Evolutionary conservation across 208 protist genomes (phyloP).

Genomic region (Crithidia bombi): DNA sequence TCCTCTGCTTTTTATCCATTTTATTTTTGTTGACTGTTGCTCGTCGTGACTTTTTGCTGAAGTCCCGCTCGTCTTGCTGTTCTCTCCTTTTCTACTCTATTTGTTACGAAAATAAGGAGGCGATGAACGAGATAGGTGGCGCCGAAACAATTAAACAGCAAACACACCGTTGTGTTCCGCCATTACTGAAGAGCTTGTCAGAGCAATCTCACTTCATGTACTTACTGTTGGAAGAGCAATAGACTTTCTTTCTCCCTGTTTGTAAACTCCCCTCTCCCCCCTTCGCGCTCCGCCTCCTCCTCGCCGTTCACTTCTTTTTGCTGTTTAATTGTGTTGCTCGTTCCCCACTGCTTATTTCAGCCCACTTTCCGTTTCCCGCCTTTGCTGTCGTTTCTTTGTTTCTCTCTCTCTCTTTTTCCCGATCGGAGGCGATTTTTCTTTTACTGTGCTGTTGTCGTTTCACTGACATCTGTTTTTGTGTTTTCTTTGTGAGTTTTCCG

Average conservation of each 20-base stretch:
- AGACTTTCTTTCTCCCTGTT: slow-evolving; percentile 12
- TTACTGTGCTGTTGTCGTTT: slow-evolving; percentile 6
- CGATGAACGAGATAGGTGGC: neutral
- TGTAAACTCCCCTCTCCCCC: neutral
- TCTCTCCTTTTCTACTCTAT: slow-evolving; percentile 3
- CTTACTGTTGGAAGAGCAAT: slow-evolving; percentile 9
- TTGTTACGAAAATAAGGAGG: slow-evolving; percentile 6
- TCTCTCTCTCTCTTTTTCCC: slow-evolving; percentile 9
- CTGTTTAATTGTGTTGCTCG: no score
- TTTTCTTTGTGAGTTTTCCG: neutral
- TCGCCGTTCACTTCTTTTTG: no score
- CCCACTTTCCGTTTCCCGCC: neutral
- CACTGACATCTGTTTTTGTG: neutral
- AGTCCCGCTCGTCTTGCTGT: slow-evolving; percentile 12
- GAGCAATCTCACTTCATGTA: neutral
- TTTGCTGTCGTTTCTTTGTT: slow-evolving; percentile 15
- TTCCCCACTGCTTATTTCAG: no score
- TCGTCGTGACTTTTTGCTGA: neutral
- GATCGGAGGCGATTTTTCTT: neutral
- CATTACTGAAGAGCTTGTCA: slow-evolving; percentile 6
- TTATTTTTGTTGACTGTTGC: slow-evolving; percentile 4
- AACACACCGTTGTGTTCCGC: slow-evolving; percentile 21
- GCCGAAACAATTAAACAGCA: slow-evolving; percentile 6
- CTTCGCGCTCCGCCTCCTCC: no score
- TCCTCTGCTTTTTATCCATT: slow-evolving; percentile 4